These are phyloP conservation scores for Tulasnella sp. DNA, from an alignment of 768 basidiomycete genomes.

Conservation along the genomic window DNA sequence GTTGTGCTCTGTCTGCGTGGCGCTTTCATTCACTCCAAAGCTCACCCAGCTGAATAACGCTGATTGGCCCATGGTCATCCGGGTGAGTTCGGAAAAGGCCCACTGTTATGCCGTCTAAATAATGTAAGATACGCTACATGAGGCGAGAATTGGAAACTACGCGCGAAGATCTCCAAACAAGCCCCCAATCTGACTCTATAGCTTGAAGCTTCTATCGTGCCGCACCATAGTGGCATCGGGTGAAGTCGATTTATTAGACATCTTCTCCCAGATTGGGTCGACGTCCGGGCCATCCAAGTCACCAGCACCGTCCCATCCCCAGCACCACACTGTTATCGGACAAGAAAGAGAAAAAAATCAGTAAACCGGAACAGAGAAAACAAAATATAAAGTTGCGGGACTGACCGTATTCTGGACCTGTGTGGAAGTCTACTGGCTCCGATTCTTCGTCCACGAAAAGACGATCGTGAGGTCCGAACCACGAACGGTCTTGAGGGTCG, in stretches of 20 bases:
- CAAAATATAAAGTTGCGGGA: conserved; percentile 25
- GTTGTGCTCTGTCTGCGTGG: too few relatives aligned
- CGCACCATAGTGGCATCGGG: conserved; percentile 56
- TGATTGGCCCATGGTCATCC: background rate
- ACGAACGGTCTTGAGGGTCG: conserved; percentile 94
- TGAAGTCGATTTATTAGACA: conserved; percentile 52
- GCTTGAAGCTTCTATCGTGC: conserved; percentile 46
- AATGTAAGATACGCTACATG: background rate
- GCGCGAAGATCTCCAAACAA: background rate
- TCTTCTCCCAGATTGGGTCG: conserved; percentile 91
- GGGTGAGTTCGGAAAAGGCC: background rate
- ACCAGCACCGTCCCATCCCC: conserved; percentile 99
- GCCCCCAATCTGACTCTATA: background rate
- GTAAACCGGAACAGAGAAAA: background rate
- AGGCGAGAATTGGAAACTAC: background rate
- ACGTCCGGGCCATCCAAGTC: conserved; percentile 97
- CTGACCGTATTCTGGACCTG: conserved; percentile 83
- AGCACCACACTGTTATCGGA: conserved; percentile 78
- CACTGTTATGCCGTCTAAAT: background rate
- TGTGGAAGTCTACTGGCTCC: conserved; percentile 62
- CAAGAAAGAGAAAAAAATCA: background rate
- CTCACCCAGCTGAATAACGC: background rate
- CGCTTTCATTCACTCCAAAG: background rate
- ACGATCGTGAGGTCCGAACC: conserved; percentile 97
- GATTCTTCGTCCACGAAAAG: conserved; percentile 85